Evolutionary conservation across 164 flowering plant genomes (phyloP).

Genomic region (Stephania japonica): DNA sequence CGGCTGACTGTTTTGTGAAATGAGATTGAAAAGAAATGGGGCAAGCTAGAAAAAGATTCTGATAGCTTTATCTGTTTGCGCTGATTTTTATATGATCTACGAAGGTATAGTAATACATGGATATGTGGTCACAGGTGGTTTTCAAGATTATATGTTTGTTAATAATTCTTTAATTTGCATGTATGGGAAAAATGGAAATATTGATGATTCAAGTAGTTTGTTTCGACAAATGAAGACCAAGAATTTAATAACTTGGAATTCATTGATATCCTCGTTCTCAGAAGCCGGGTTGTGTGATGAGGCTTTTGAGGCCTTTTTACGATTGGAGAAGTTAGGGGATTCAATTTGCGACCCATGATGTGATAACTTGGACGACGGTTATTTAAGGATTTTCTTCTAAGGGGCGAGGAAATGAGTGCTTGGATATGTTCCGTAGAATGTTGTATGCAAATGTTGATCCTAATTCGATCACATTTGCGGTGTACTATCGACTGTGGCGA

Average conservation of each 20-base stretch:
- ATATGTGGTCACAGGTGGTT: conserved; percentile 46
- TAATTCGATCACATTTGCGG: conserved; percentile 50
- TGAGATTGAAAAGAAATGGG: conserved; percentile 38
- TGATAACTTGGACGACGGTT: conserved; percentile 69
- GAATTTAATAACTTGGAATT: conserved; percentile 65
- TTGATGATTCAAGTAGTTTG: conserved; percentile 30
- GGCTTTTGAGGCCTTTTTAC: conserved; percentile 41
- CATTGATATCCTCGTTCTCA: conserved; percentile 53
- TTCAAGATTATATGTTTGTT: conserved; percentile 46
- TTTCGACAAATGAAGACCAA: conserved; percentile 41
- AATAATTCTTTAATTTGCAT: conserved; percentile 51
- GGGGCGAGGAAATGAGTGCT: conserved; percentile 41
- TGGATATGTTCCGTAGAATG: conserved; percentile 63
- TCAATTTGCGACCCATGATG: conserved; percentile 47
- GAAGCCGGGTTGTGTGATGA: conserved; percentile 60
- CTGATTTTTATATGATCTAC: conserved; percentile 28
- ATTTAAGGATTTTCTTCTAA: conserved; percentile 55
- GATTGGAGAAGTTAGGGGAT: conserved; percentile 31
- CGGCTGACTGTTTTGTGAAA: conserved; percentile 34
- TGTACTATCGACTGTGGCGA: conserved; percentile 65
- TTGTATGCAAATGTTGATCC: conserved; percentile 29
- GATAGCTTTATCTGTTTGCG: conserved; percentile 62
- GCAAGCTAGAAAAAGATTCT: conserved; percentile 51
- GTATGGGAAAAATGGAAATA: conserved; percentile 54
- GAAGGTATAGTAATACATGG: conserved; percentile 55